phyloP scores from a whole-genome alignment of 1,284 basidiomycete species.

The Cryptococcus deneoformans region DNA sequence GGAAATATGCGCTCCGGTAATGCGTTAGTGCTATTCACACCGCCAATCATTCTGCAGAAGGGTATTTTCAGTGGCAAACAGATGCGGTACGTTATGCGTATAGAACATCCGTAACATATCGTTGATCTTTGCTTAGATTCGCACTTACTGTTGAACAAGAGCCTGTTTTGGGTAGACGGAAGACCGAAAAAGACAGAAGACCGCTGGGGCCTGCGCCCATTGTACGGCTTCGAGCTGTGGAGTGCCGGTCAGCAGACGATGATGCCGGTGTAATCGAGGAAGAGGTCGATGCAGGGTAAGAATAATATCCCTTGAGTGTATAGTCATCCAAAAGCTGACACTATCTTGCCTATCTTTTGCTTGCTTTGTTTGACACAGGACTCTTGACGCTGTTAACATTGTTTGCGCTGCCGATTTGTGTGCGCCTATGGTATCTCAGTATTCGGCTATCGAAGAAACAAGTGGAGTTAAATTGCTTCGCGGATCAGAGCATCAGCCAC shows the following conservation, averaged over 20 bases:
- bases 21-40: slow-evolving; percentile 10
- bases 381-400: slow-evolving; percentile 23
- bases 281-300: slow-evolving; percentile 19
- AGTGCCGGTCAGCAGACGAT: slow-evolving; percentile 9
- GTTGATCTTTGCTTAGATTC: slow-evolving; percentile 16
- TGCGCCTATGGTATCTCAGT: too few species aligned
- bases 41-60: slow-evolving; percentile 9
- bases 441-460: too few species aligned
- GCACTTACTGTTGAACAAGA: slow-evolving; percentile 30
- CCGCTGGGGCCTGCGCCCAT: slow-evolving; percentile 32
- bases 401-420: slow-evolving; percentile 30
- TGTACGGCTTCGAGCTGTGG: slow-evolving; percentile 23
- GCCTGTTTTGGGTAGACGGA: slow-evolving; percentile 30
- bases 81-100: slow-evolving; percentile 5
- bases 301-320: neutral
- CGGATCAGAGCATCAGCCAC: too few species aligned
- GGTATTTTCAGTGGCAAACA: slow-evolving; percentile 14
- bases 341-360: neutral
- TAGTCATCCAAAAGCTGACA: neutral
- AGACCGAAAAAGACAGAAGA: slow-evolving; percentile 34
- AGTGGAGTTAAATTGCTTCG: too few species aligned
- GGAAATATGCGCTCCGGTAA: too few species aligned
- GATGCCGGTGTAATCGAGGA: slow-evolving; percentile 13
- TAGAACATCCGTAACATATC: neutral
- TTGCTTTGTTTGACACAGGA: slow-evolving; percentile 7